Conservation (phyloP, 2,329 filamentous ascomycete species). For the Celoporthe dispersa region DNA sequence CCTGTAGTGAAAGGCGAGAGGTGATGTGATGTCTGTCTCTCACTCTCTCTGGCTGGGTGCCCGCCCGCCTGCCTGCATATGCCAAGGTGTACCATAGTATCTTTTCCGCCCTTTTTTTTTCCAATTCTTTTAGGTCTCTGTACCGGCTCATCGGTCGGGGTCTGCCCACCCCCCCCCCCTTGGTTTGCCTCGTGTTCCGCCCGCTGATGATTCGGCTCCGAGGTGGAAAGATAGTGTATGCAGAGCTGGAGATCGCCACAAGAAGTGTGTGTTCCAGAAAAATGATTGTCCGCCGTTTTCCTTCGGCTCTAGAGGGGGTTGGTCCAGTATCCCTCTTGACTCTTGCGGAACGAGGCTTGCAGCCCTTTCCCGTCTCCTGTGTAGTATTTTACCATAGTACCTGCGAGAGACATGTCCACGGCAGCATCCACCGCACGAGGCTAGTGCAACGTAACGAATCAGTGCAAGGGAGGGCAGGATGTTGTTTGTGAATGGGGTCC, state of each 20-base stretch:
- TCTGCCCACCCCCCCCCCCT: neutral
- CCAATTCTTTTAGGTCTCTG: neutral
- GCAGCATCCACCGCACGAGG: neutral
- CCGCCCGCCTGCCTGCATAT: neutral
- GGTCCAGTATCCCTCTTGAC: neutral
- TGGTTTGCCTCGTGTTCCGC: neutral
- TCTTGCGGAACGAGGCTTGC: constrained; percentile 1
- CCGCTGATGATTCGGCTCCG: constrained; percentile 1
- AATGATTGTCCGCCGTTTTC: neutral
- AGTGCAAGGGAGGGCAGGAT: neutral
- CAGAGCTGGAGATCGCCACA: neutral
- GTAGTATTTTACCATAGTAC: neutral
- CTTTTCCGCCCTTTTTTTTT: neutral
- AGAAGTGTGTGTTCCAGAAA: neutral
- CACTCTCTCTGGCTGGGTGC: neutral
- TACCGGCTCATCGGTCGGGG: neutral
- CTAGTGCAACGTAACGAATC: neutral
- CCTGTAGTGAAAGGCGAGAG: neutral
- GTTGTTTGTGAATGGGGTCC: neutral
- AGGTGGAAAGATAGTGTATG: neutral
- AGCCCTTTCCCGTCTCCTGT: neutral
- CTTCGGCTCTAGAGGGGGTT: neutral
- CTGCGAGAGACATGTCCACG: neutral
- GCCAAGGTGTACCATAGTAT: constrained; percentile 1
- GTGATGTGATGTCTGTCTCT: neutral